These are phyloP conservation scores for Cryptococcus sp. DNA, from an alignment of 1,284 basidiomycete genomes.

Conservation along the genomic window DNA sequence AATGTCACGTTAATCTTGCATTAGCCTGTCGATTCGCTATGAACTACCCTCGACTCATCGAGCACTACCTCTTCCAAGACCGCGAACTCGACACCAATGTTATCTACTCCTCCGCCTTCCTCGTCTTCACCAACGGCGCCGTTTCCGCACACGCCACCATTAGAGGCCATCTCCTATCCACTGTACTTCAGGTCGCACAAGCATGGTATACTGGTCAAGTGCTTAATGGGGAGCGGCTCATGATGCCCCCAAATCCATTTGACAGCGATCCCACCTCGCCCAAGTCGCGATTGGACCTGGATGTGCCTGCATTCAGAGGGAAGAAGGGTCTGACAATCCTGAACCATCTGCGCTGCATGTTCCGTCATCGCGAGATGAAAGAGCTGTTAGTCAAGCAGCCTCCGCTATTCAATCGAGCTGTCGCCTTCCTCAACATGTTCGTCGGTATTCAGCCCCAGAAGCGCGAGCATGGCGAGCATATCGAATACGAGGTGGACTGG, in stretches of 20 bases:
- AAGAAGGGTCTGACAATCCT: slow-evolving; percentile 92
- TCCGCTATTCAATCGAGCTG: slow-evolving; percentile 61
- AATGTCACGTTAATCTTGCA: slow-evolving; percentile 1
- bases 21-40: slow-evolving; percentile 78
- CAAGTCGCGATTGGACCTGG: slow-evolving; percentile 65
- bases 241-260: slow-evolving; percentile 18
- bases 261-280: slow-evolving; percentile 19
- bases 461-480: slow-evolving; percentile 75
- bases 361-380: slow-evolving; percentile 73
- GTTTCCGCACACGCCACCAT: slow-evolving; percentile 73
- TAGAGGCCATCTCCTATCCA: slow-evolving; percentile 69
- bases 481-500: slow-evolving; percentile 96
- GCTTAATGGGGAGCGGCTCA: slow-evolving; percentile 24
- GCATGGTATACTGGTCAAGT: slow-evolving; percentile 89
- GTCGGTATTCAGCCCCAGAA: slow-evolving; percentile 88
- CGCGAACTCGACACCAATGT: slow-evolving; percentile 84
- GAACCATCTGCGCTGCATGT: slow-evolving; percentile 67
- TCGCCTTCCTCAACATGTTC: slow-evolving; percentile 78
- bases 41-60: slow-evolving; percentile 83
- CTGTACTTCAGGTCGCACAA: slow-evolving; percentile 76
- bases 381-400: slow-evolving; percentile 68
- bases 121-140: slow-evolving; percentile 85
- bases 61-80: slow-evolving; percentile 86
- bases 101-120: slow-evolving; percentile 86
- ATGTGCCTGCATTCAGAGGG: slow-evolving; percentile 81